Evolutionary conservation across 2,329 filamentous ascomycete genomes (phyloP).

Genomic region (Colletotrichum orbiculare): DNA sequence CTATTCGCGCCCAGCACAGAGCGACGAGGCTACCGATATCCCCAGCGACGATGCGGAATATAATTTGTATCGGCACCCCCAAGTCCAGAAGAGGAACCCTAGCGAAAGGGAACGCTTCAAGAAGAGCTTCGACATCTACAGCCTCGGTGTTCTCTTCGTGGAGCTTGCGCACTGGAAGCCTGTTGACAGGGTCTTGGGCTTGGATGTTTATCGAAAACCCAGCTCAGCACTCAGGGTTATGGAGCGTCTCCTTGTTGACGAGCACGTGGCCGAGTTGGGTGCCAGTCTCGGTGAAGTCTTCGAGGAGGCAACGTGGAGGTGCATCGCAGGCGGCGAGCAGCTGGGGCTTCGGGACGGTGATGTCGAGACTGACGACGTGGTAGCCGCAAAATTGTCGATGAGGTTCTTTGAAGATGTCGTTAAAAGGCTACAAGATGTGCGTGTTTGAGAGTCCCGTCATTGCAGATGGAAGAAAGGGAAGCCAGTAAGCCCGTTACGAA

Average conservation of each 20-base stretch:
- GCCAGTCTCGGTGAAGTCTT: conserved; percentile 54
- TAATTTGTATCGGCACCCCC: conserved; percentile 63
- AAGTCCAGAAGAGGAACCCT: conserved; percentile 50
- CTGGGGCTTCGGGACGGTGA: conserved; percentile 50
- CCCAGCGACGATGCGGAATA: conserved; percentile 56
- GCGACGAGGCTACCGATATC: conserved; percentile 62
- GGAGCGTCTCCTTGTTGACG: conserved; percentile 44
- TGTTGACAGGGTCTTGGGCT: conserved; percentile 55
- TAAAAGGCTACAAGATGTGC: conserved; percentile 51
- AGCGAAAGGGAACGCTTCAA: conserved; percentile 51
- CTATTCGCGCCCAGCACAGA: conserved; percentile 61
- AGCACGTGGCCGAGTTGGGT: conserved; percentile 47
- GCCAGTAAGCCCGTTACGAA: too few relatives aligned
- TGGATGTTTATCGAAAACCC: conserved; percentile 51
- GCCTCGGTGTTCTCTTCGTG: conserved; percentile 61
- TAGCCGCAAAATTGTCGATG: conserved; percentile 53
- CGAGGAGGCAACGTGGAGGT: conserved; percentile 50
- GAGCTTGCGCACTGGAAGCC: conserved; percentile 65
- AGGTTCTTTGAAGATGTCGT: conserved; percentile 58
- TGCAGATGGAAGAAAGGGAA: too few relatives aligned
- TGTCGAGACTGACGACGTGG: conserved; percentile 53
- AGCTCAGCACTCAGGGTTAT: conserved; percentile 51
- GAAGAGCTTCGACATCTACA: conserved; percentile 65
- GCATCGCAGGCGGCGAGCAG: conserved; percentile 49
- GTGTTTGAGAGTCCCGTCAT: conserved; percentile 42